Evolutionary conservation across 176 grass and related monocot genomes (phyloP), one percentile per base, ranked within the genome.

Genomic region (Ensete glaucum): DNA sequence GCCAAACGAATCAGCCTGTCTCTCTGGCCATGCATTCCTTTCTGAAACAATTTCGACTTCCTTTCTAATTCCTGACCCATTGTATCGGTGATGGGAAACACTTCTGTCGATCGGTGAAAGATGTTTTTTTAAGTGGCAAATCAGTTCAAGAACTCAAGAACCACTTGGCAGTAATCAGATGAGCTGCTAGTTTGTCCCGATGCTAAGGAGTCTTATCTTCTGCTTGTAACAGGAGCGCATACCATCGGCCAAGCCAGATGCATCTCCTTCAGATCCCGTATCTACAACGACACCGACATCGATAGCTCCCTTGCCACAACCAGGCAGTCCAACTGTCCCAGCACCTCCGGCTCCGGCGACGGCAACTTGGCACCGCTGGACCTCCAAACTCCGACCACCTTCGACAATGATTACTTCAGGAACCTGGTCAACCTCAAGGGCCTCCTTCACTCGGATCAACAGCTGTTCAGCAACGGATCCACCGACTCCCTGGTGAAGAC

Each of bases 371-470:
- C 83, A 58, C 88, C 83, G 43, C 34, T 86, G 0, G 83, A 95
- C 73, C 55, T 59, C 17, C 81, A 64, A 58, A 79, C 29, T 22
- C 88, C 92, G 1, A 52, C 57, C 29, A 14, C 49, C 22, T 96
- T 96, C 69, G 83, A 96, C 88, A 96, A 96, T 73, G 85, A 65
- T 0, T 96, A 89, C 83, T 96, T 78, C 73, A 64, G 58, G 12
- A 68, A 91, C 85, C 84, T 96, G 22, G 8, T 96, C 64, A 59
- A 56, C 14, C 66, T 82, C 2, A 63, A 81, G 72, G 92, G 87
- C 20, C 84, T 96, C 22, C 89, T 96, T 63, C 81, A 79, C 7
- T 91, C 92, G 21, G 92, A 96, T 69, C 92, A 96, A 69, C 88
- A 86, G 78, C 79, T 96, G 0, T 91, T 83, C 73, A 86, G 52